These are phyloP conservation scores for Penicillium sp. DNA, from an alignment of 2,329 filamentous ascomycete species.

Conservation along the genomic window DNA sequence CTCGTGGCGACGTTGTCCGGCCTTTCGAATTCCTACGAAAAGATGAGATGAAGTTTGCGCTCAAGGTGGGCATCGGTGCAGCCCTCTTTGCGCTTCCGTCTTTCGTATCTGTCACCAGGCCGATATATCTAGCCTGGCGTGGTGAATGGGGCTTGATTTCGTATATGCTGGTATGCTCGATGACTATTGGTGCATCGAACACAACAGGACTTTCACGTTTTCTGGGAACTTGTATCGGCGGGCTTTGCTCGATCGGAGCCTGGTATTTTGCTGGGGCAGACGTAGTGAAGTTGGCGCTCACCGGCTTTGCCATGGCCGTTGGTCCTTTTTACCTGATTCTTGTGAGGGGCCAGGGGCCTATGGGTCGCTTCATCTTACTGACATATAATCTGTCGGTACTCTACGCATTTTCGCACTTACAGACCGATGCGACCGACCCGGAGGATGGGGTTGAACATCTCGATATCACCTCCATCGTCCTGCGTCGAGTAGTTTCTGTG, in stretches of 20 bases:
- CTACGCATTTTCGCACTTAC: constrained; percentile 59
- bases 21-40: constrained; percentile 54
- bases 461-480: constrained; percentile 77
- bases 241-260: constrained; percentile 63
- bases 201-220: constrained; percentile 85
- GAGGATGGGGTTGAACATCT: constrained; percentile 84
- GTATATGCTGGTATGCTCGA: constrained; percentile 96
- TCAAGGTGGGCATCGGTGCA: constrained; percentile 90
- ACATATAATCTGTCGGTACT: constrained; percentile 94
- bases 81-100: constrained; percentile 86
- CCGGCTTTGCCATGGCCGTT: constrained; percentile 74
- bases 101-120: constrained; percentile 71
- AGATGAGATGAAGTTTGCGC: constrained; percentile 69
- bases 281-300: constrained; percentile 65
- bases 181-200: constrained; percentile 95
- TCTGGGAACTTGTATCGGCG: constrained; percentile 77
- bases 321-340: constrained; percentile 88
- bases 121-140: constrained; percentile 81
- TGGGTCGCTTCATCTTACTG: constrained; percentile 87
- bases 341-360: constrained; percentile 73
- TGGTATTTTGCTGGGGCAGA: constrained; percentile 75
- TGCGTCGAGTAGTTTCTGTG: constrained; percentile 85
- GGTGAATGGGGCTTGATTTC: constrained; percentile 95
- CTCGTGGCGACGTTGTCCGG: constrained; percentile 53
- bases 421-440: background rate